Conservation (phyloP, 169 alveolate genomes). For the Plasmodium vivax region DNA sequence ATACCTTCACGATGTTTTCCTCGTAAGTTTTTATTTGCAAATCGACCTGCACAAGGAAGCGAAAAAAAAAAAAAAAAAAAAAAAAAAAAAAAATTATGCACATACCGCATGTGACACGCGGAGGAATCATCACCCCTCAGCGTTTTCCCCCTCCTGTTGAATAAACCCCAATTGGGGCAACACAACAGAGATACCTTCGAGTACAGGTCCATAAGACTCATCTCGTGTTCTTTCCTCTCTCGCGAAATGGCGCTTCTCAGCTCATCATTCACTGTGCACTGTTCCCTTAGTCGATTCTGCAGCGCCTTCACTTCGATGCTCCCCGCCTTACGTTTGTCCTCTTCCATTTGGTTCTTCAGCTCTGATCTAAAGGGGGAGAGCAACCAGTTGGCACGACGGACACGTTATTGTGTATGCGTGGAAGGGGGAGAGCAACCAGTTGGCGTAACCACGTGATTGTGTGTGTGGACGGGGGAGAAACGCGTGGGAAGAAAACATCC, state of each 20-base stretch:
- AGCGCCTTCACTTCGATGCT: not conserved
- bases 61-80: not conserved
- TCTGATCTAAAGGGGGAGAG: slow-evolving; percentile 4
- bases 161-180: not conserved
- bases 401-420: not conserved
- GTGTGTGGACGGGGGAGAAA: not conserved
- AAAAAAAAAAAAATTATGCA: too few relatives aligned
- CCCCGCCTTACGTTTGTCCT: not conserved
- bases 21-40: slow-evolving; percentile 59
- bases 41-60: slow-evolving; percentile 29
- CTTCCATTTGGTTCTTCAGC: slow-evolving; percentile 15
- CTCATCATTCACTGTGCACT: slow-evolving; percentile 27
- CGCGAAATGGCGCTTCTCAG: not conserved
- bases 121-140: not conserved
- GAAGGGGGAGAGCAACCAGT: not conserved
- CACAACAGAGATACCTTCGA: slow-evolving; percentile 20
- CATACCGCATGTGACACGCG: not conserved
- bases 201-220: slow-evolving; percentile 11
- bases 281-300: slow-evolving; percentile 25
- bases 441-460: not conserved
- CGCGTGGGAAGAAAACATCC: not conserved
- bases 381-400: not conserved
- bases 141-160: not conserved
- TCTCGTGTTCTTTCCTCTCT: slow-evolving; percentile 7
- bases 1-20: slow-evolving; percentile 41